Percentiles rank a stretch among this genome's conserved stretches.
phyloP scores from a whole-genome alignment of 1,284 basidiomycete genomes.

The Agroathelia rolfsii region DNA sequence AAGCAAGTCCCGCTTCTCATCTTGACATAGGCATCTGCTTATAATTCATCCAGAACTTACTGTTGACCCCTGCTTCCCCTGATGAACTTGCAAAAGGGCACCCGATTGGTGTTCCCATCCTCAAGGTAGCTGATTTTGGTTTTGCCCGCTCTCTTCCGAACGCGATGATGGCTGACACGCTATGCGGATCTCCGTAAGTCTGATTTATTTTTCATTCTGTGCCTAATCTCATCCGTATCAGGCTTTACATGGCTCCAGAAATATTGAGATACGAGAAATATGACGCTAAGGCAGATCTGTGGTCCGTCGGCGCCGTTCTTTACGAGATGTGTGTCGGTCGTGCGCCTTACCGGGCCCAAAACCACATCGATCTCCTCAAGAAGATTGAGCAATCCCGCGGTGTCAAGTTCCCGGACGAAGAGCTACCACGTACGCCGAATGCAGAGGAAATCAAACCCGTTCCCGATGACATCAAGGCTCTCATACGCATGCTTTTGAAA shows the following conservation, averaged over 20 bases:
- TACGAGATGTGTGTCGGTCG: constrained; percentile 93
- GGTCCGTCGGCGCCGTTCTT: constrained; percentile 95
- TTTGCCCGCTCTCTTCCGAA: constrained; percentile 91
- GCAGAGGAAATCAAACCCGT: constrained; percentile 45
- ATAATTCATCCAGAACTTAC: constrained; percentile 61
- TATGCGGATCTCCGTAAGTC: constrained; percentile 92
- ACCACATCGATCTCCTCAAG: constrained; percentile 92
- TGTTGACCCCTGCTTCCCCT: constrained; percentile 76
- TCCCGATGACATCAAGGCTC: constrained; percentile 77
- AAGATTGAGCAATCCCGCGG: constrained; percentile 83
- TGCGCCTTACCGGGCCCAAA: constrained; percentile 90
- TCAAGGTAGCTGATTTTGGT: constrained; percentile 96
- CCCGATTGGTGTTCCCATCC: constrained; percentile 84
- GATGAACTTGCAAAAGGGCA: constrained; percentile 80
- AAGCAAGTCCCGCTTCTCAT: constrained; percentile 35
- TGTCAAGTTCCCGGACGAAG: constrained; percentile 92
- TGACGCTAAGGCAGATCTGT: constrained; percentile 95
- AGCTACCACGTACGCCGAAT: constrained; percentile 27
- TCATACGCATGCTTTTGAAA: constrained; percentile 79
- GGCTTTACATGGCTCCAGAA: constrained; percentile 98
- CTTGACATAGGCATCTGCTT: not conserved
- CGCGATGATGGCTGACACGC: constrained; percentile 91
- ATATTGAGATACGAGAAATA: constrained; percentile 97
- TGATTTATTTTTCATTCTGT: not conserved
- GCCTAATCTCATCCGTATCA: no score